phyloP scores from a whole-genome alignment of 805 yeast species.

The Candida montana region DNA sequence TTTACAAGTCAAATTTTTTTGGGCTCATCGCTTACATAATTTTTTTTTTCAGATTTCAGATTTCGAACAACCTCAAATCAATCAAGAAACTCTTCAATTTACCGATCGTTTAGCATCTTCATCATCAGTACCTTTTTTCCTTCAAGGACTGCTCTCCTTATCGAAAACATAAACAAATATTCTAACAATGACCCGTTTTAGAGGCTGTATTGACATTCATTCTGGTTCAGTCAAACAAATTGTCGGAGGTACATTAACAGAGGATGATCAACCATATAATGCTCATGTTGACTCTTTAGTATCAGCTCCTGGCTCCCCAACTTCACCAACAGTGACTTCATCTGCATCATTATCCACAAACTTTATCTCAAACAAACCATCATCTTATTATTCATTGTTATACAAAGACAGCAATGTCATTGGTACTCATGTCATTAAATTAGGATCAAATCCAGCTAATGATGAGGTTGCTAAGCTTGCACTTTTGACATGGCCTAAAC shows the following conservation, averaged over 20 bases:
- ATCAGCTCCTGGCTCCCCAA: conserved; percentile 27
- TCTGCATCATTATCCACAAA: conserved; percentile 48
- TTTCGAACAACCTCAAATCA: no score
- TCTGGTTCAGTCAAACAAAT: conserved; percentile 94
- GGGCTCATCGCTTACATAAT: conserved; percentile 7
- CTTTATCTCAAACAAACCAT: conserved; percentile 69
- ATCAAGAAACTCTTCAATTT: no score
- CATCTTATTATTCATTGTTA: conserved; percentile 68
- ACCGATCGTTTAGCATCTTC: no score
- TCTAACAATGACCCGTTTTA: conserved; percentile 67
- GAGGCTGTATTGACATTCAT: conserved; percentile 95
- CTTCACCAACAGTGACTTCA: conserved; percentile 10
- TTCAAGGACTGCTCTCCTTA: no score
- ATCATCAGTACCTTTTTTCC: no score
- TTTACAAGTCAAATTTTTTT: no score
- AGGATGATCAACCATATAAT: conserved; percentile 38
- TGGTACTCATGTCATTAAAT: conserved; percentile 91
- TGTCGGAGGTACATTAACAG: conserved; percentile 82
- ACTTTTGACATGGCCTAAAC: conserved; percentile 62
- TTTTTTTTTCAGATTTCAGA: no score
- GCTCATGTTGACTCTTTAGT: no score
- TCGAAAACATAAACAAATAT: neutral
- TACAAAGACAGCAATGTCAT: conserved; percentile 52
- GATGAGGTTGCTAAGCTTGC: conserved; percentile 82
- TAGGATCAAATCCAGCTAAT: conserved; percentile 72